Percentiles rank a stretch among this genome's conserved stretches.
phyloP scores from a whole-genome alignment of 805 yeast species.

The Candida namnaoensis region DNA sequence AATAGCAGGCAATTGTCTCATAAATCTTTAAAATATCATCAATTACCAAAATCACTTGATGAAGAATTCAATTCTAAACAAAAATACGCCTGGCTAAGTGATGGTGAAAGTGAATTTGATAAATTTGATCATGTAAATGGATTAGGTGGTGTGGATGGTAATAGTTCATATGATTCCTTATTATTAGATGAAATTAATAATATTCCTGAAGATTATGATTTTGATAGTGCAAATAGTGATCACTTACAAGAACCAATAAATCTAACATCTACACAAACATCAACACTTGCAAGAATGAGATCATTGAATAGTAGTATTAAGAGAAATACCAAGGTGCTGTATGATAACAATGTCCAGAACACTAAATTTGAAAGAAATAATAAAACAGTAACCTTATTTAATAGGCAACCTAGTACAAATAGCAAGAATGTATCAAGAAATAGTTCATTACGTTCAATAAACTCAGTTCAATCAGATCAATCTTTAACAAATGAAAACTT shows the following conservation, averaged over 20 bases:
- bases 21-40: slow-evolving; percentile 26
- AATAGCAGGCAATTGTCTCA: too few species aligned
- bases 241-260: too few species aligned
- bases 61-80: slow-evolving; percentile 18
- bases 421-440: background rate
- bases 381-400: slow-evolving; percentile 30
- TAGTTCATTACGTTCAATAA: slow-evolving; percentile 1
- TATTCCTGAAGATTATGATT: slow-evolving; percentile 35
- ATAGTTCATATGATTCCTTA: slow-evolving; percentile 27
- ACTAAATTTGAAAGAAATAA: slow-evolving; percentile 26
- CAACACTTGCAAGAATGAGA: slow-evolving; percentile 3
- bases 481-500: slow-evolving; percentile 1
- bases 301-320: slow-evolving; percentile 9
- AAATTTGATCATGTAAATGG: background rate
- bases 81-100: slow-evolving; percentile 19
- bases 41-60: slow-evolving; percentile 25
- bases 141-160: slow-evolving; percentile 7
- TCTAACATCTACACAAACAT: too few species aligned
- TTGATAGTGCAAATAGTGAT: slow-evolving; percentile 3
- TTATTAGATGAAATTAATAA: slow-evolving; percentile 39
- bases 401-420: slow-evolving; percentile 2
- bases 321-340: slow-evolving; percentile 10
- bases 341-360: slow-evolving; percentile 20
- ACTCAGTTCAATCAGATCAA: background rate
- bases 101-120: slow-evolving; percentile 19